These are phyloP conservation scores for Tricholomella constricta DNA, from an alignment of 768 basidiomycete genomes.

Conservation along the genomic window DNA sequence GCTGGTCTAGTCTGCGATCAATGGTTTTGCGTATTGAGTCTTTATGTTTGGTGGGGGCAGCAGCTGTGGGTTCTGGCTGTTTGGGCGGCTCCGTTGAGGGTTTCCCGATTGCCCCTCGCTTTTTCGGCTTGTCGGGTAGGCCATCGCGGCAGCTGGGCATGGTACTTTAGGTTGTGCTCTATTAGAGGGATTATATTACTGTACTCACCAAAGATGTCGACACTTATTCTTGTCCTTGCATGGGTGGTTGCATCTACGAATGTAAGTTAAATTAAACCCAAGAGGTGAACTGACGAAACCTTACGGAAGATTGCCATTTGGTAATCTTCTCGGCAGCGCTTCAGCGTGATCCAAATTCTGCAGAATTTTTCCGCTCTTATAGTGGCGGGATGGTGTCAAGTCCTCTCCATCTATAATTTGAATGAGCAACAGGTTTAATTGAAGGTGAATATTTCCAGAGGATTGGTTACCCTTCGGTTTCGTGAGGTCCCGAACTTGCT, in stretches of 20 bases:
- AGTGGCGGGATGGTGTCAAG: background rate
- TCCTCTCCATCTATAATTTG: too few species aligned
- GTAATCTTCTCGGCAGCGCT: conserved; percentile 38
- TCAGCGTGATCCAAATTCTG: conserved; percentile 1
- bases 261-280: background rate
- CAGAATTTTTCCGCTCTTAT: conserved; percentile 1
- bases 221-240: conserved; percentile 80
- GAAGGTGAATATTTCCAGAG: background rate
- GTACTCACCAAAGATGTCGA: conserved; percentile 70
- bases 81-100: conserved; percentile 4
- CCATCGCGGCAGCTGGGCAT: conserved; percentile 71
- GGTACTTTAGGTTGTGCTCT: conserved; percentile 1
- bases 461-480: conserved; percentile 22
- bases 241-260: conserved; percentile 71
- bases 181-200: background rate
- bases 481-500: conserved; percentile 37
- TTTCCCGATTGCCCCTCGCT: conserved; percentile 13
- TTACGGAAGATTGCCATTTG: conserved; percentile 68
- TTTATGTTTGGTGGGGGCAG: conserved; percentile 21
- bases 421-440: background rate
- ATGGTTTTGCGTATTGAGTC: conserved; percentile 17
- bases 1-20: conserved; percentile 36
- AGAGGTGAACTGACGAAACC: conserved; percentile 17
- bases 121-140: conserved; percentile 48
- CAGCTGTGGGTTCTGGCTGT: conserved; percentile 1